Conservation (phyloP, 225 moss, liverwort and hornwort genomes). For the Bryum argenteum region DNA sequence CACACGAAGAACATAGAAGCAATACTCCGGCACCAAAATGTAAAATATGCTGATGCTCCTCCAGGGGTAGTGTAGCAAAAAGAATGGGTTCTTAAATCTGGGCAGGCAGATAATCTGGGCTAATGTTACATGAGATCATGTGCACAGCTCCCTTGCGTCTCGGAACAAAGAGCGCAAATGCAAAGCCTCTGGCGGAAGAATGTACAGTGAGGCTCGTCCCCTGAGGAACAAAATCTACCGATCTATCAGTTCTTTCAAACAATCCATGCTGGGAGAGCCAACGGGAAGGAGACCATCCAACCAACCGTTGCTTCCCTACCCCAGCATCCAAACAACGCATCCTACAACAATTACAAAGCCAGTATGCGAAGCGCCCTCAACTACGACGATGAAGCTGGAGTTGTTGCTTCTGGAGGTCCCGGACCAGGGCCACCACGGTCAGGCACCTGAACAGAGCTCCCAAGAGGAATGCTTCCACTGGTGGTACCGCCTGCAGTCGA, state of each 20-base stretch:
- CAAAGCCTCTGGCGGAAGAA: constrained; percentile 37
- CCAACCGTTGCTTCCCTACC: constrained; percentile 10
- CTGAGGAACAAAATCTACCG: constrained; percentile 17
- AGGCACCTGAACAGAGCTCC: constrained; percentile 18
- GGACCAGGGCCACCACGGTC: constrained; percentile 17
- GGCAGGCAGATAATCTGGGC: constrained; percentile 21
- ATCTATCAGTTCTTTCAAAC: constrained; percentile 10
- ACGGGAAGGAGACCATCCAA: constrained; percentile 2
- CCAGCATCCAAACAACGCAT: constrained; percentile 9
- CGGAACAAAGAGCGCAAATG: constrained; percentile 18
- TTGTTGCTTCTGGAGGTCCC: constrained; percentile 30
- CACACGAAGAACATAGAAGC: neutral
- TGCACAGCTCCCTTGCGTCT: constrained; percentile 29
- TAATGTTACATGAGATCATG: constrained; percentile 48
- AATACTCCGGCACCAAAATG: too few species aligned
- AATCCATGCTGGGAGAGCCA: constrained; percentile 22
- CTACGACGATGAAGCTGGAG: constrained; percentile 42
- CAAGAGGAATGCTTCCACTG: constrained; percentile 20
- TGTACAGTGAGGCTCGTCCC: constrained; percentile 40
- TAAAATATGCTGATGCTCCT: neutral
- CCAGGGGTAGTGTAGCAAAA: neutral
- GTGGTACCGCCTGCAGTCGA: neutral
- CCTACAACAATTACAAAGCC: constrained; percentile 21
- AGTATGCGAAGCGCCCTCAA: neutral
- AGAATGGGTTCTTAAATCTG: constrained; percentile 33